These are phyloP conservation scores for Scleromitrula shiraiana DNA, from an alignment of 2,329 filamentous ascomycete genomes.

Conservation along the genomic window DNA sequence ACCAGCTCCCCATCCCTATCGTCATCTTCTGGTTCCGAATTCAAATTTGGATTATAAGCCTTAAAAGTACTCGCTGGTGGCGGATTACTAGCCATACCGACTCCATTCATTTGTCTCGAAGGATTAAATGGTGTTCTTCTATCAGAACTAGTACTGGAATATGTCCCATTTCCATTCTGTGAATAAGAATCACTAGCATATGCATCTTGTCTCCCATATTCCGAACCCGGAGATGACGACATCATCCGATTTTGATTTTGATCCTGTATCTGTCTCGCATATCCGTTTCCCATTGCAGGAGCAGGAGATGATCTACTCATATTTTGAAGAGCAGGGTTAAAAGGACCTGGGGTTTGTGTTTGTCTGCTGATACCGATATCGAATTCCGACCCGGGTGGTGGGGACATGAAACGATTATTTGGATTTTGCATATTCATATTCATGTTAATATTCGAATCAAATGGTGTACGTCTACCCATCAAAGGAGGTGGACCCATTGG, in stretches of 20 bases:
- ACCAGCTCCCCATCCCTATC: too few species aligned
- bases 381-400: constrained; percentile 1
- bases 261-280: too few species aligned
- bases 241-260: constrained; percentile 5
- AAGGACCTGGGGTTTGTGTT: too few species aligned
- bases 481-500: constrained; percentile 19
- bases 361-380: too few species aligned
- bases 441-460: constrained; percentile 13
- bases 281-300: too few species aligned
- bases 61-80: not conserved
- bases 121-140: constrained; percentile 4
- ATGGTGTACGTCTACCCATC: constrained; percentile 23
- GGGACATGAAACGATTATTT: constrained; percentile 1
- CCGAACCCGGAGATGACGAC: not conserved
- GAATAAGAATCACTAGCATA: not conserved
- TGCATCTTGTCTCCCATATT: constrained; percentile 1
- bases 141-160: not conserved
- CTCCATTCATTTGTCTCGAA: not conserved
- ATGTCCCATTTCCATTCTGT: not conserved
- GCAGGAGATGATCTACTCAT: too few species aligned
- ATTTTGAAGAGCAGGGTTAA: too few species aligned
- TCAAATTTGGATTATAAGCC: not conserved
- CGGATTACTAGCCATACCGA: not conserved
- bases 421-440: constrained; percentile 1
- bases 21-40: not conserved